Evolutionary conservation across 495 filamentous ascomycete genomes (phyloP).

Genomic region (Hypoxylon cercidicola): DNA sequence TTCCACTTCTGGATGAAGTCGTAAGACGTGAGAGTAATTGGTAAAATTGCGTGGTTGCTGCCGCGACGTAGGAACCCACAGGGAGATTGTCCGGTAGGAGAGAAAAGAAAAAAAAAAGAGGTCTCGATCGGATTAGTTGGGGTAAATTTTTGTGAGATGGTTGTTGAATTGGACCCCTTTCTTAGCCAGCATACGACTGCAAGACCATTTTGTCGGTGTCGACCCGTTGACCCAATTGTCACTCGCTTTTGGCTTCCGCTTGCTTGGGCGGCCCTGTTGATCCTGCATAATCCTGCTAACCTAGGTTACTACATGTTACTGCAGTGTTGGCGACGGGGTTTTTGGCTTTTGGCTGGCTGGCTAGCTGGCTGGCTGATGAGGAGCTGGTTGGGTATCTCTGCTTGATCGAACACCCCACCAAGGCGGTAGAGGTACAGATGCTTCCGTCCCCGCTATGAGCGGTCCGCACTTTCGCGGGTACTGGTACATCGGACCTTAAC

Average conservation of each 20-base stretch:
- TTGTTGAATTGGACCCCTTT: slow-evolving; percentile 34
- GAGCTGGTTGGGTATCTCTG: slow-evolving; percentile 29
- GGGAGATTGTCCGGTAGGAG: slow-evolving; percentile 31
- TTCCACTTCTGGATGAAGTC: slow-evolving; percentile 15
- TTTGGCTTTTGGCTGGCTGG: too few species aligned
- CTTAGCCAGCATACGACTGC: slow-evolving; percentile 13
- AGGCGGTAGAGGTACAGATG: slow-evolving; percentile 14
- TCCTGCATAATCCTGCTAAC: slow-evolving; percentile 39
- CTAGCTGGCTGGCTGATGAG: too few species aligned
- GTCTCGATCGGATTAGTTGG: slow-evolving; percentile 41
- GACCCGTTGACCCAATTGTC: slow-evolving; percentile 30
- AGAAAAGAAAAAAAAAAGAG: too few species aligned
- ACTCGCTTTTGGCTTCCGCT: slow-evolving; percentile 28
- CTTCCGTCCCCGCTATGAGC: slow-evolving; percentile 24
- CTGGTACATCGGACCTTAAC: slow-evolving; percentile 36
- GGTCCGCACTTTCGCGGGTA: slow-evolving; percentile 21
- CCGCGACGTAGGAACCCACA: slow-evolving; percentile 32
- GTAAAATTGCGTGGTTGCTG: slow-evolving; percentile 20
- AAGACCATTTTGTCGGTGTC: slow-evolving; percentile 29
- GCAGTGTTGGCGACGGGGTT: slow-evolving; percentile 29
- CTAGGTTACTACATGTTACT: too few species aligned
- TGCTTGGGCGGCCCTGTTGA: slow-evolving; percentile 32
- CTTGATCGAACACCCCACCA: slow-evolving; percentile 30
- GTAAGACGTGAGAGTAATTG: background rate
- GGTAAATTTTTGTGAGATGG: slow-evolving; percentile 39